Evolutionary conservation across 305 asterid species (phyloP).

Genomic region (Solanum hybrid): DNA sequence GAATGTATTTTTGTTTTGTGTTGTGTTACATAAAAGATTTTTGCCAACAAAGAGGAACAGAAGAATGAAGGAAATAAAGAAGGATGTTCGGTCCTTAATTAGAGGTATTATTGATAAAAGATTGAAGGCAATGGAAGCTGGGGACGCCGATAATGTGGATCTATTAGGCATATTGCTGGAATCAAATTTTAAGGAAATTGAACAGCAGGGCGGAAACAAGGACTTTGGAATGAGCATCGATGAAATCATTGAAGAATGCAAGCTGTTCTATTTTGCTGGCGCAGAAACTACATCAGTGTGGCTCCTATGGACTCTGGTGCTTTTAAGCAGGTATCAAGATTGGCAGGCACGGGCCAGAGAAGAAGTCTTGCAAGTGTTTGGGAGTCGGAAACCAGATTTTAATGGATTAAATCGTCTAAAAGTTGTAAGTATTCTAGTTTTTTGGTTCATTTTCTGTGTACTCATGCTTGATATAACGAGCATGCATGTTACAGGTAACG

Average conservation of each 20-base stretch:
- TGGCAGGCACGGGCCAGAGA: constrained; percentile 11
- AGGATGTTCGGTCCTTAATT: background rate
- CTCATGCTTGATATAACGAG: background rate
- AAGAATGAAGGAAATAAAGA: constrained; percentile 12
- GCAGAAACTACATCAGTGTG: constrained; percentile 9
- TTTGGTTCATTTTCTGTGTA: background rate
- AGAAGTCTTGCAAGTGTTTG: constrained; percentile 10
- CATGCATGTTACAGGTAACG: background rate
- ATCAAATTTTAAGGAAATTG: constrained; percentile 1
- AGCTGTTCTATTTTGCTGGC: constrained; percentile 11
- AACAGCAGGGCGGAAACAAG: background rate
- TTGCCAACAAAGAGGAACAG: constrained; percentile 13
- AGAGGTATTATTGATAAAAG: constrained; percentile 6
- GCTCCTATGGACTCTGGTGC: constrained; percentile 2
- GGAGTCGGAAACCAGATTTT: constrained; percentile 2
- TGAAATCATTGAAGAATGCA: constrained; percentile 18
- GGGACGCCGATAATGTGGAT: background rate
- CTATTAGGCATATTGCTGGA: constrained; percentile 3
- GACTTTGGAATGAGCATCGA: constrained; percentile 10
- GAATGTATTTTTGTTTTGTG: too few species aligned
- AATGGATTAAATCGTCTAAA: background rate
- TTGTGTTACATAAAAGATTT: background rate
- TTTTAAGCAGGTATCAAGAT: constrained; percentile 6
- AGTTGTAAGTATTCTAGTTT: background rate
- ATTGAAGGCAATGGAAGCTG: constrained; percentile 9